phyloP scores from a whole-genome alignment of 805 yeast genomes.

The Candida adriatica region DNA sequence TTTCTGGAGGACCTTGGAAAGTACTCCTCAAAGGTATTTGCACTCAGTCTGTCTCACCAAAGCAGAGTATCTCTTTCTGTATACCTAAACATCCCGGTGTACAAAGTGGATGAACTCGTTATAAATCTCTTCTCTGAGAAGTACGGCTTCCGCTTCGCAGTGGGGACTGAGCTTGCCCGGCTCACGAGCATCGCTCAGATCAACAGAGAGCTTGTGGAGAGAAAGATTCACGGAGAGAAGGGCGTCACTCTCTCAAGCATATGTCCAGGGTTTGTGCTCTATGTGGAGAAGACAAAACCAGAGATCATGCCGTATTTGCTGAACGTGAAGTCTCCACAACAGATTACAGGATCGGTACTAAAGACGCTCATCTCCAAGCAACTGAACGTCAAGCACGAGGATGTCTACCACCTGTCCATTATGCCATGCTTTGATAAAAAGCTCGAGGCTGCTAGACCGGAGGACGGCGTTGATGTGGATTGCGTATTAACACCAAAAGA shows the following conservation, averaged over 20 bases:
- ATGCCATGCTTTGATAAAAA: conserved; percentile 99
- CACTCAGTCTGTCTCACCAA: conserved; percentile 80
- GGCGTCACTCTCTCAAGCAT: conserved; percentile 45
- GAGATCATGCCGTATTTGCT: conserved; percentile 66
- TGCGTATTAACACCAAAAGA: conserved; percentile 93
- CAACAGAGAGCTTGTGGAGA: conserved; percentile 30
- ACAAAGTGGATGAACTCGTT: conserved; percentile 54
- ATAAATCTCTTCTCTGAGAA: conserved; percentile 48
- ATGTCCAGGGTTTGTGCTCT: conserved; percentile 96
- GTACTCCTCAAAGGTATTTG: conserved; percentile 39
- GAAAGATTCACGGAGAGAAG: conserved; percentile 2
- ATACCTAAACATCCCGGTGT: conserved; percentile 48
- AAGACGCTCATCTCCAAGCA: conserved; percentile 43
- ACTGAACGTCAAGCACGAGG: conserved; percentile 21
- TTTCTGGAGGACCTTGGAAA: conserved; percentile 51
- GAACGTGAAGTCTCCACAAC: conserved; percentile 84
- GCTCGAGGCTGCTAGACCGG: conserved; percentile 87
- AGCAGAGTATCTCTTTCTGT: conserved; percentile 74
- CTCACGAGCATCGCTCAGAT: conserved; percentile 52
- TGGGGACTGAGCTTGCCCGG: conserved; percentile 83
- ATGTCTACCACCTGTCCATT: conserved; percentile 72
- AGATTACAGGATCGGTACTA: conserved; percentile 75
- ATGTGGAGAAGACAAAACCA: conserved; percentile 94
- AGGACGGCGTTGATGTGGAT: conserved; percentile 56
- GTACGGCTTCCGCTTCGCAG: conserved; percentile 66